Evolutionary conservation across 495 filamentous ascomycete species (phyloP).

Genomic region (Annulohypoxylon moriforme): DNA sequence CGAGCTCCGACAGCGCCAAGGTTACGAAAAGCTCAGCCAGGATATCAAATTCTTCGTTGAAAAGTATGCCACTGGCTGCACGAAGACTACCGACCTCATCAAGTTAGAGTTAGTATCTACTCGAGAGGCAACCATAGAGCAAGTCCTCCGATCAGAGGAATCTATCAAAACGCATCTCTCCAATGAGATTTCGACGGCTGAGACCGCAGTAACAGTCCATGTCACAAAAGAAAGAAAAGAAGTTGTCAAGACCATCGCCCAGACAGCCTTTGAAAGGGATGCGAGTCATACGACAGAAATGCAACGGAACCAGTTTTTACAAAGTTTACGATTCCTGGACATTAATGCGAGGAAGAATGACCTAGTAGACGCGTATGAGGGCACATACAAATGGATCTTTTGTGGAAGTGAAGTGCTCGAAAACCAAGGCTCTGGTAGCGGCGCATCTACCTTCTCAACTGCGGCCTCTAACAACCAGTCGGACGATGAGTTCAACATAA

Average conservation of each 20-base stretch:
- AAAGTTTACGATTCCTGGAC: constrained; percentile 7
- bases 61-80: constrained; percentile 11
- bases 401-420: neutral
- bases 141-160: neutral
- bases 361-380: neutral
- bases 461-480: neutral
- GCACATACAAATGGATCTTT: neutral
- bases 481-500: neutral
- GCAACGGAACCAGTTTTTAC: constrained; percentile 12
- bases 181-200: neutral
- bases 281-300: neutral
- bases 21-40: constrained; percentile 21
- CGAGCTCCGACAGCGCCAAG: constrained; percentile 24
- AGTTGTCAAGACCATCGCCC: neutral
- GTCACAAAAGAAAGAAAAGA: constrained; percentile 19
- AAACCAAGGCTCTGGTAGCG: neutral
- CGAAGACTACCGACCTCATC: constrained; percentile 20
- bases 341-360: constrained; percentile 28
- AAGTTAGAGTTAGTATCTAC: neutral
- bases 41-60: constrained; percentile 11
- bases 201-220: neutral
- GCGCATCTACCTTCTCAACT: neutral
- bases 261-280: neutral
- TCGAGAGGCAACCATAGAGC: neutral
- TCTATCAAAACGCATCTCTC: constrained; percentile 19